Evolutionary conservation across 2,329 filamentous ascomycete species (phyloP), one percentile per base, ranked within the genome.

Genomic region (Colletotrichum magnum): DNA sequence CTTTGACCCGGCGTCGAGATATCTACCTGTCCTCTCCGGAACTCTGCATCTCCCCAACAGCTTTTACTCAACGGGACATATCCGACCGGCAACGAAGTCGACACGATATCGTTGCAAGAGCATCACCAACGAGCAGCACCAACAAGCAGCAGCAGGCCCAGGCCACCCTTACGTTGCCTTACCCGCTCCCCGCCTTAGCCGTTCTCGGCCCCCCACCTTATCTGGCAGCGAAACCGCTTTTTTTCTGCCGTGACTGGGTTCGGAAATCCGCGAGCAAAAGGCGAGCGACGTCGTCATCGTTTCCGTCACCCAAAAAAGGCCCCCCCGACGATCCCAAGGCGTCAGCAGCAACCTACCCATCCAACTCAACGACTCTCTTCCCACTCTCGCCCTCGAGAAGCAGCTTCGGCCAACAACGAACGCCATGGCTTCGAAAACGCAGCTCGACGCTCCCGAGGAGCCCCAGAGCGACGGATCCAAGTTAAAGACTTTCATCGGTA

Each of bases 401-500:
- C 32, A 36, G 32, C 32, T 45, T 47, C 39, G 65, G 71, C 52
- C 70, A 7, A 50, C 45, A 13, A 21, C 7, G 16, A 21, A 24
- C 47, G 12, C 12, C 2, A 83, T 83, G 81, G 78, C 81, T 77
- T 79, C 80, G 74, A 78, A 80, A 73, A 72, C 76, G 73, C 74
- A 76, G 70, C 78, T 54, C 56, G 79, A 79, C 43, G 71, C 78
- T 39, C 73, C 81, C 16, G 85, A 86, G 65, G 85, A 87, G 73
- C 72, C 78, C 26, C 85, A 86, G 73, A 94, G 93, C 83, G 95
- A 98, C 68, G 90, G 89, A 73, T 95, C 93, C 73, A 97, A 97
- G 86, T 85, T 98, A 77, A 93, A 90, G 82, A 97, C 94, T 1
- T 97, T 98, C 77, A 81, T 98, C 71, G 89, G 91, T 62, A 97